Base-by-base conservation (phyloP, 805 yeast genomes). In the Saturnispora serradocipensis region DNA sequence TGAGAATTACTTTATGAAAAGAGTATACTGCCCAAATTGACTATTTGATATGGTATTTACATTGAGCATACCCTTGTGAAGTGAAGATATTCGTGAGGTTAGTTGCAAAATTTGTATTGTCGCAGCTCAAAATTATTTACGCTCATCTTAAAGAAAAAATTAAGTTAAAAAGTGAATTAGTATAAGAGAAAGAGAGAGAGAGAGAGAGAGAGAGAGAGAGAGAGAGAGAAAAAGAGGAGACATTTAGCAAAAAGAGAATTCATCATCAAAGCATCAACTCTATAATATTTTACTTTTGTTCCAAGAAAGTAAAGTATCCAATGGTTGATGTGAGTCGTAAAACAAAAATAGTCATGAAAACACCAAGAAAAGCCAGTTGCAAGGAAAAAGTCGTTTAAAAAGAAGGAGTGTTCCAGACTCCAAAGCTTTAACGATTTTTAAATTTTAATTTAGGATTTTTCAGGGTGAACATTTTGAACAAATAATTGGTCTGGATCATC, bases 401-500 rank as follows among this genome's bases (percentile, higher is more conserved):
- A 25, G 10, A 43, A 30, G 32, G 47, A 45, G 47, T 25, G 49
- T 46, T 46, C 49, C 49, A 46, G 27, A 13, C 42, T 46, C 49
- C 28, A 25, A 46, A 25, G 25, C 24, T 40, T 20, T 9, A n/a
- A 36, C 20, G 20, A 15, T n/a, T 15, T 22, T 36, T 36, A 16
- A 6, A 24, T 16, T 15, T 40, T 24, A 24, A 13, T 15, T 24
- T 7, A 36, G 11, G 39, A 18, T 15, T 50, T 24, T 18, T 27
- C 54, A 22, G 65, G 65, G 52, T 57, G 35, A 34, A 75, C 79
- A 49, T 74, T 70, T 18, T 57, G 57, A n/a, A 53, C 53, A 42
- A 61, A 64, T 38, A 30, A 56, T 16, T 53, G 49, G 5, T 52
- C 9, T 39, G 56, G 50, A 47, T 64, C 54, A 42, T 22, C 20